Base-by-base conservation (phyloP, 345 rosid genomes). In the Salix suchowensis region DNA sequence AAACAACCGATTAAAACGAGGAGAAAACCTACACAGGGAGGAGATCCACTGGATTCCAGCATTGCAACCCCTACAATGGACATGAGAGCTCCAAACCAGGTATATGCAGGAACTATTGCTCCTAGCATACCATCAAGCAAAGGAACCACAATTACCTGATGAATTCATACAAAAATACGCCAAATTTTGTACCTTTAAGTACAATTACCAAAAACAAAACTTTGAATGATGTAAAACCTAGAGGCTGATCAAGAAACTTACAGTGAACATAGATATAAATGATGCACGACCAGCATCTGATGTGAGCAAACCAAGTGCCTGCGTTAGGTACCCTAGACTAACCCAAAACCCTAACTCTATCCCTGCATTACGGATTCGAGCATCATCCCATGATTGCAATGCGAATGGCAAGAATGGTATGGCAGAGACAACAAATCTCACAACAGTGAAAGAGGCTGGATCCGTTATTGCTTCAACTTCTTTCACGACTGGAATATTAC, bases 71-170 rank as follows among this genome's bases (percentile, higher is more conserved):
- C 91, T 26, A 83, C 15, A 40, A 88, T 66, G 65, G 93, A 88
- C 88, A 89, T 81, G 21, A 87, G 58, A 67, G 86, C 88, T 68
- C 93, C 90, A 87, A 86, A 84, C 91, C 93, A 91, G 8, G 90
- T 86, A n/a, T 75, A 79, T 8, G 88, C 79, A 76, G 90, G 92
- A 79, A 88, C 68, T 66, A 85, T 74, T 52, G 93, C 85, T 81
- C 96, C 96, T 70, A 91, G 77, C 90, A 91, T 84, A 74, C 92
- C 89, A 81, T 88, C 91, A 62, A 91, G 88, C 82, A 88, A 71
- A 4, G 96, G 96, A 79, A 88, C 96, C 83, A 89, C 82, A 77
- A 89, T 84, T 28, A 91, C 87, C 92, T 91, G 82, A 71, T 71
- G 77, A 74, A 76, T 77, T 60, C 75, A 71, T 52, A 73, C 72